phyloP scores from a whole-genome alignment of 106 monocot genomes.

The Alisma plantagoaquatica region DNA sequence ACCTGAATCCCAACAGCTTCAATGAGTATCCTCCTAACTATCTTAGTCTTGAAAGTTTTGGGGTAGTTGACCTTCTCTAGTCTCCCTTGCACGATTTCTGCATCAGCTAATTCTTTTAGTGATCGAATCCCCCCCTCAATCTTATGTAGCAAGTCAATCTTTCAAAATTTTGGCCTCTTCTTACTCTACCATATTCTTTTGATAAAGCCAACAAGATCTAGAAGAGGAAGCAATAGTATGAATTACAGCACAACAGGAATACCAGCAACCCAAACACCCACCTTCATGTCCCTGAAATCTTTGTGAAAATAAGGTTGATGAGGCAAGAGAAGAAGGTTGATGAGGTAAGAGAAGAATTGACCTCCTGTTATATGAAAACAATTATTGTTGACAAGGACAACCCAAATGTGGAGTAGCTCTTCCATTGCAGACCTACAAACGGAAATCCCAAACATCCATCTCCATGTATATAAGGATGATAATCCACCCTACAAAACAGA shows the following conservation, averaged over 20 bases:
- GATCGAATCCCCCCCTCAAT: slow-evolving; percentile 44
- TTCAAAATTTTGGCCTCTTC: slow-evolving; percentile 42
- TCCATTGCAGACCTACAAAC: no score
- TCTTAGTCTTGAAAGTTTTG: slow-evolving; percentile 43
- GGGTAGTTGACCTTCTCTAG: slow-evolving; percentile 37
- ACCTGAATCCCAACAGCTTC: slow-evolving; percentile 74
- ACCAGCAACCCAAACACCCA: slow-evolving; percentile 91
- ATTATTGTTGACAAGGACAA: slow-evolving; percentile 75
- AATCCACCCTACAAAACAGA: no score
- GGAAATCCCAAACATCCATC: no score
- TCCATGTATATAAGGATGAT: no score
- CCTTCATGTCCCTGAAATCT: slow-evolving; percentile 87
- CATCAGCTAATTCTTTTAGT: slow-evolving; percentile 49
- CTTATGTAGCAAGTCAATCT: slow-evolving; percentile 53
- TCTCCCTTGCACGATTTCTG: slow-evolving; percentile 36
- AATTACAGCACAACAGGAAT: slow-evolving; percentile 60
- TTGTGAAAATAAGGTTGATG: slow-evolving; percentile 42
- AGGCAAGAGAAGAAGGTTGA: slow-evolving; percentile 86
- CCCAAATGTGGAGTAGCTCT: no score
- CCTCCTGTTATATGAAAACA: slow-evolving; percentile 86
- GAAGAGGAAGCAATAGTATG: slow-evolving; percentile 43
- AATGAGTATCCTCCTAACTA: slow-evolving; percentile 55
- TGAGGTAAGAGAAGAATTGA: slow-evolving; percentile 81
- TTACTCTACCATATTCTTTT: slow-evolving; percentile 52
- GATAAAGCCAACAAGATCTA: slow-evolving; percentile 16